Conservation (phyloP, 2,329 filamentous ascomycete genomes). For the Cryphonectria nitschkei region DNA sequence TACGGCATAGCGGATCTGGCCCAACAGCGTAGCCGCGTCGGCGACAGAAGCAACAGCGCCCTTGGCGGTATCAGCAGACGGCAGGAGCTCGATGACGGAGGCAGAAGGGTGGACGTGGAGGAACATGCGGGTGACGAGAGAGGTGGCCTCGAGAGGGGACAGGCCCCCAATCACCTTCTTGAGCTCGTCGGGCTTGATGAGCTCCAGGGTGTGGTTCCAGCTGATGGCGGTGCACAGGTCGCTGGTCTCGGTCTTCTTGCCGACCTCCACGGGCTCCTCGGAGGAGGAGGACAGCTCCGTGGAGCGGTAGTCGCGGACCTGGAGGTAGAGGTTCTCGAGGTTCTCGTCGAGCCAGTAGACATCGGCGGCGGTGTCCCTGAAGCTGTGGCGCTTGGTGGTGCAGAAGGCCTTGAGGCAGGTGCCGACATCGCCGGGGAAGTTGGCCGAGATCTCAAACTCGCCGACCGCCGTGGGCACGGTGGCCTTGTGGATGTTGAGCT, state of each 20-base stretch:
- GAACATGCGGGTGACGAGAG: slow-evolving; percentile 20
- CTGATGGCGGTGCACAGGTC: slow-evolving; percentile 21
- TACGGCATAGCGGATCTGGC: slow-evolving; percentile 25
- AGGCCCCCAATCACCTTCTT: slow-evolving; percentile 9
- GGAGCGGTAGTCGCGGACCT: slow-evolving; percentile 24
- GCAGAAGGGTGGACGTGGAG: slow-evolving; percentile 23
- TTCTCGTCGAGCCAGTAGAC: slow-evolving; percentile 22
- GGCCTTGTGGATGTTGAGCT: slow-evolving; percentile 25
- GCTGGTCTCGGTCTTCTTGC: slow-evolving; percentile 22
- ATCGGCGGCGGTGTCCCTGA: slow-evolving; percentile 20
- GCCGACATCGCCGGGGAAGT: slow-evolving; percentile 23
- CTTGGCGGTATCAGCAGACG: slow-evolving; percentile 11
- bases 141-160: slow-evolving; percentile 4
- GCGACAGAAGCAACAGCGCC: slow-evolving; percentile 14
- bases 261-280: slow-evolving; percentile 23
- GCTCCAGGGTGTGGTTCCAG: slow-evolving; percentile 26
- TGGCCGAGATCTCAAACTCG: slow-evolving; percentile 25
- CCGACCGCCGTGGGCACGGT: slow-evolving; percentile 22
- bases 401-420: slow-evolving; percentile 23
- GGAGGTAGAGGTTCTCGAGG: slow-evolving; percentile 20
- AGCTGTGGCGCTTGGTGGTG: slow-evolving; percentile 24
- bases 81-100: slow-evolving; percentile 20
- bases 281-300: slow-evolving; percentile 24
- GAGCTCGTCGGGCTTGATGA: slow-evolving; percentile 25
- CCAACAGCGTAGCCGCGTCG: slow-evolving; percentile 14